phyloP scores from a whole-genome alignment of 768 basidiomycete species.

The Gymnopilus junonius region DNA sequence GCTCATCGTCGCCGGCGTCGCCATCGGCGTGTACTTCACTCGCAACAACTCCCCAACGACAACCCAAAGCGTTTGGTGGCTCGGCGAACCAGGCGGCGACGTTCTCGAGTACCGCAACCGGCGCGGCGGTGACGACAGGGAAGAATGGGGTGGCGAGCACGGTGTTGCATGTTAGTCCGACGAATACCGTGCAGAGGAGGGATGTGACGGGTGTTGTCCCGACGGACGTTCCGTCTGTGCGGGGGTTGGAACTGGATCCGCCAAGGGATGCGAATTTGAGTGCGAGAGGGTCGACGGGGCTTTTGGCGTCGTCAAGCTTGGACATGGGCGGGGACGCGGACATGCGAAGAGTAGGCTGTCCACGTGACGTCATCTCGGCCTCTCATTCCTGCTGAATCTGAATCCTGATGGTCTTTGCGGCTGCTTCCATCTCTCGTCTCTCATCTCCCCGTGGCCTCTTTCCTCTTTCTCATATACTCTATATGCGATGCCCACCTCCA shows the following conservation, averaged over 20 bases:
- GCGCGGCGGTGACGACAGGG: conserved; percentile 20
- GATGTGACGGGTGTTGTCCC: conserved; percentile 8
- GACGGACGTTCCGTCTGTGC: neutral
- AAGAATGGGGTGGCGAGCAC: conserved; percentile 27
- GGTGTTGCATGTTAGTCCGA: conserved; percentile 58
- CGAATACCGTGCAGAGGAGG: conserved; percentile 55
- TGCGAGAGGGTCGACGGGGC: neutral
- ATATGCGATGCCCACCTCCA: no score
- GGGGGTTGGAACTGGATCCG: neutral
- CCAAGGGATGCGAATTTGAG: neutral
- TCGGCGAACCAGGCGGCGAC: conserved; percentile 30
- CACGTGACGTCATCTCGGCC: neutral
- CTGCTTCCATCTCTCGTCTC: no score
- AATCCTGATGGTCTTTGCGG: no score
- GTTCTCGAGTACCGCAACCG: conserved; percentile 41
- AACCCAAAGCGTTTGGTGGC: conserved; percentile 69
- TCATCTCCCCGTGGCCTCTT: no score
- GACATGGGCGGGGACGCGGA: neutral
- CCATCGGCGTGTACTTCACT: conserved; percentile 61
- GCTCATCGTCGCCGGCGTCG: conserved; percentile 58
- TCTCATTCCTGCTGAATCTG: no score
- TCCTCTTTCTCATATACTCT: no score
- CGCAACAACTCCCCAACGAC: conserved; percentile 53
- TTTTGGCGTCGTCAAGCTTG: neutral
- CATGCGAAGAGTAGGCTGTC: neutral